phyloP scores from a whole-genome alignment of 2,329 filamentous ascomycete genomes.

The Nothophaeocryptopus gaeumannii region DNA sequence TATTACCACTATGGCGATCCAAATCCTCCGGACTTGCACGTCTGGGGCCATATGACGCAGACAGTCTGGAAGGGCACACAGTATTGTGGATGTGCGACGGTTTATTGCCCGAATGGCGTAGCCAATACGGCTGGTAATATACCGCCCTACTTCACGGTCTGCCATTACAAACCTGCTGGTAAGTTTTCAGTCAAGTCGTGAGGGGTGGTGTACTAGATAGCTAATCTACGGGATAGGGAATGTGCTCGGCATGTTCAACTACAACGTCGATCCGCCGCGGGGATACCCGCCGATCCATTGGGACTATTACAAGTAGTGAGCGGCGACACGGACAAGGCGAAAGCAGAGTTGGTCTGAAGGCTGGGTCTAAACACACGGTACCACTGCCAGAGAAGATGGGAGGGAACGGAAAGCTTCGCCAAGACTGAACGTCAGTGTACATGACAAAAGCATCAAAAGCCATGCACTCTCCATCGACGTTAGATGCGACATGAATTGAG shows the following conservation, averaged over 20 bases:
- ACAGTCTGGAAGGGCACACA: conserved; percentile 65
- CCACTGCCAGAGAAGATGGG: too few relatives aligned
- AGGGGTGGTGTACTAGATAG: too few relatives aligned
- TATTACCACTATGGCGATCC: conserved; percentile 54
- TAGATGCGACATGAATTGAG: too few relatives aligned
- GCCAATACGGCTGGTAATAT: conserved; percentile 41
- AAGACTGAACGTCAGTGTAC: too few relatives aligned
- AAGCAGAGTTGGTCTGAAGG: too few relatives aligned
- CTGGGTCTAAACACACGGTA: too few relatives aligned
- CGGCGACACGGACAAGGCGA: too few relatives aligned
- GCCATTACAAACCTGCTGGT: conserved; percentile 79
- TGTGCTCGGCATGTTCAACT: conserved; percentile 13
- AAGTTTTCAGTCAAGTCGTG: conserved; percentile 38
- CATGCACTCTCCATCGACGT: too few relatives aligned
- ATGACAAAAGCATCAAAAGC: too few relatives aligned
- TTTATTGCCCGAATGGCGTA: conserved; percentile 56
- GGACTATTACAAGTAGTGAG: background rate
- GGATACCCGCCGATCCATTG: conserved; percentile 2
- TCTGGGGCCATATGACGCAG: conserved; percentile 74
- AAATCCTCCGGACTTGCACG: conserved; percentile 60
- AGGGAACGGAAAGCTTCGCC: too few relatives aligned
- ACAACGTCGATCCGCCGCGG: conserved; percentile 3
- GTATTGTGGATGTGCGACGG: conserved; percentile 62
- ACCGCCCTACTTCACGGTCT: conserved; percentile 69
- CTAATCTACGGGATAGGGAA: background rate